Base-by-base conservation (phyloP, 108 stramenopile species). In the Asterionellopsis glacialis region DNA sequence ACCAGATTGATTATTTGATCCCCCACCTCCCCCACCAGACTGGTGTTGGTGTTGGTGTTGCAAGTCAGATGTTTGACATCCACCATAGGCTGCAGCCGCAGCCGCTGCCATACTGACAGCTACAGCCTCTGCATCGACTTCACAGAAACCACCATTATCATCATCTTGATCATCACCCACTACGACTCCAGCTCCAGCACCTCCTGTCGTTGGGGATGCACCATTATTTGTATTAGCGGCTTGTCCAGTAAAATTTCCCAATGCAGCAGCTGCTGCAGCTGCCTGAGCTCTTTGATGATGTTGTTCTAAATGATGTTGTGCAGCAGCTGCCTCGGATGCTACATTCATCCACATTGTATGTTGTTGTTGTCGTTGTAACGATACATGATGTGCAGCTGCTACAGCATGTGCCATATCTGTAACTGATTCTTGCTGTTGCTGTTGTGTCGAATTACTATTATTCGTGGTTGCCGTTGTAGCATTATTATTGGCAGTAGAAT, bases 301-400 rank as follows among this genome's bases (percentile, higher is more conserved):
- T 19, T 58, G 58, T 49, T 67, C 43, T 27, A 43, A 41, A 3
- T 49, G 57, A 43, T 59, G 57, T 19, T 66, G 41, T 41, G 55
- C 23, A 45, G 65, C n/a, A 28, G 51, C 9, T 19, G 42, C 47
- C 42, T 64, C 62, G 9, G 63, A 64, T 33, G 61, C 58, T 23
- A 64, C 67, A 49, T 65, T 61, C 43, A 49, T 49, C 74, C 70
- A 72, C 54, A 69, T 45, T 51, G 72, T 67, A 39, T 65, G 69
- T 63, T 70, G 59, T 42, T 80, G 68, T 41, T 76, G 77, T 22
- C 41, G 67, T 50, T 81, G 74, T 50, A 84, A 51, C 57, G 68
- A 55, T 27, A 74, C 70, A 52, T 75, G 79, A 54, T 72, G 79
- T 13, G 76, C 68, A 2, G 70, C 74, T 5, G 81, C 76, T 1